Evolutionary conservation across 768 basidiomycete species (phyloP).

Genomic region (Pleurotus djamor): DNA sequence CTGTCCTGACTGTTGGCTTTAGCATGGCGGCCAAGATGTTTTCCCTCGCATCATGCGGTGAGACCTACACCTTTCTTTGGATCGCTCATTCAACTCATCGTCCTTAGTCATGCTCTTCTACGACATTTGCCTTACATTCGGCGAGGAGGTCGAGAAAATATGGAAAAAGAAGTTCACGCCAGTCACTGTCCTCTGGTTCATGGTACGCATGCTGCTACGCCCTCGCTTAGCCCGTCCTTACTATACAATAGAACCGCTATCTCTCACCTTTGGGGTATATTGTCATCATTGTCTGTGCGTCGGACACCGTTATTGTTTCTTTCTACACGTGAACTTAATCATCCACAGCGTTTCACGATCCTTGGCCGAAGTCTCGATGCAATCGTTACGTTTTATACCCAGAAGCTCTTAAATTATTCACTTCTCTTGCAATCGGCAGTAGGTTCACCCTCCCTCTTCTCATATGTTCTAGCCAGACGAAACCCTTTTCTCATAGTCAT

Average conservation of each 20-base stretch:
- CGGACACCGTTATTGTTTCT: neutral
- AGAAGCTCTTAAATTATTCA: constrained; percentile 30
- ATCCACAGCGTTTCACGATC: constrained; percentile 26
- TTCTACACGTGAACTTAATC: neutral
- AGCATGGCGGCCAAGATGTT: constrained; percentile 34
- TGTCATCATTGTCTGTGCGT: constrained; percentile 30
- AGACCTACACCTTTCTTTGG: neutral
- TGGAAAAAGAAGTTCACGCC: constrained; percentile 19
- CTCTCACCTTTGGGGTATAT: constrained; percentile 31
- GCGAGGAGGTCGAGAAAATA: constrained; percentile 30
- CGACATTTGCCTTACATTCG: constrained; percentile 31
- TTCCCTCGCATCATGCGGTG: constrained; percentile 34
- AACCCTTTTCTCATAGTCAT: constrained; percentile 15
- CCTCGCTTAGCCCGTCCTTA: neutral
- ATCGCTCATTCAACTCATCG: no score
- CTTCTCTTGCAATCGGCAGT: constrained; percentile 28
- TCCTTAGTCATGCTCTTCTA: constrained; percentile 32
- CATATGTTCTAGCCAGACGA: neutral
- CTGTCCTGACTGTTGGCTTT: neutral
- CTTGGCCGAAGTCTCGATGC: constrained; percentile 29
- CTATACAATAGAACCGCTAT: constrained; percentile 31
- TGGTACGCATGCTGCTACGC: neutral
- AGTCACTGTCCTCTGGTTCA: neutral
- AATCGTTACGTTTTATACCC: constrained; percentile 30
- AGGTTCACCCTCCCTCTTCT: constrained; percentile 7